Conservation (phyloP, 176 grass and related monocot species). For the Aegilops umbellulata region DNA sequence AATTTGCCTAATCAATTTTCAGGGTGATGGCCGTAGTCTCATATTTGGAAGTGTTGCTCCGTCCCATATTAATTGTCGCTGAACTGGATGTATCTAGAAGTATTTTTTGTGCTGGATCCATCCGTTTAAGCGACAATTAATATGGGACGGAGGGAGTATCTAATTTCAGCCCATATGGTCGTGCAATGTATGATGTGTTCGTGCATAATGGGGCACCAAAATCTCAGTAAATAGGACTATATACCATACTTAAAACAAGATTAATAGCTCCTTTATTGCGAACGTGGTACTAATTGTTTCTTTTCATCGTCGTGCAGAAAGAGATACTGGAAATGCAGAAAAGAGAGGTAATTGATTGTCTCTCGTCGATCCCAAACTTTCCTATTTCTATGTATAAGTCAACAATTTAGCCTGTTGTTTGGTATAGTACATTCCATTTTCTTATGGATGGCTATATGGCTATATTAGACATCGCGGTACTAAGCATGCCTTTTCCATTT, state of each 20-base stretch:
- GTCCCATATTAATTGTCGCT: too few relatives aligned
- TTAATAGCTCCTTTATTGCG: neutral
- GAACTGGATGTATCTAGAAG: too few relatives aligned
- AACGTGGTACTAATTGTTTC: neutral
- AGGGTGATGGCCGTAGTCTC: neutral
- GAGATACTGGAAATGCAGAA: slow-evolving; percentile 71
- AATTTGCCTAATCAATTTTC: slow-evolving; percentile 10
- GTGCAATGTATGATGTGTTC: slow-evolving; percentile 4
- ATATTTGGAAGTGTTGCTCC: neutral
- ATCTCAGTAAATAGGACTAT: neutral
- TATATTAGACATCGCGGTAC: neutral
- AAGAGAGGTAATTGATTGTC: slow-evolving; percentile 61
- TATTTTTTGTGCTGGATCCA: too few relatives aligned
- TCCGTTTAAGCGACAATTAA: too few relatives aligned
- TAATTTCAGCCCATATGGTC: neutral
- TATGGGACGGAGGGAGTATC: neutral
- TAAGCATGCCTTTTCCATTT: too few relatives aligned
- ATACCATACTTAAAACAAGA: neutral
- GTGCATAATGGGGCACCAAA: neutral
- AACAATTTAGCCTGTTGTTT: neutral
- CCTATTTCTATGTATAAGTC: neutral
- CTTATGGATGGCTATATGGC: neutral
- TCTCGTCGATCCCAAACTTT: neutral
- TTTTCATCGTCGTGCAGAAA: slow-evolving; percentile 43
- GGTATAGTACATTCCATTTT: neutral